These are phyloP conservation scores for Setomelanomma holmii DNA, from an alignment of 2,329 filamentous ascomycete genomes.

Conservation along the genomic window DNA sequence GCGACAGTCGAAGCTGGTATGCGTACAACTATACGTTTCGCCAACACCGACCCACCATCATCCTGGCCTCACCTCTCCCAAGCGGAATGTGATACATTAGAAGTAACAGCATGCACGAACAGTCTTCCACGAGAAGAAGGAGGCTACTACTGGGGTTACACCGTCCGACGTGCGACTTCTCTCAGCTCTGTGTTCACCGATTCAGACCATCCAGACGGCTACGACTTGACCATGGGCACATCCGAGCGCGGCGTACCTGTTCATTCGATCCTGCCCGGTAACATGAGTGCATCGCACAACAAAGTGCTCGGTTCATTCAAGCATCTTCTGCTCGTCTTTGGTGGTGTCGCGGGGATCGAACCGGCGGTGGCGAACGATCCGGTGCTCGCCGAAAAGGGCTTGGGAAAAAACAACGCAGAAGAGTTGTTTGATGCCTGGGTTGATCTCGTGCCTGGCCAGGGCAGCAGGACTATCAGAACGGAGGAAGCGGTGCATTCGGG, in stretches of 20 bases:
- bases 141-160: constrained; percentile 89
- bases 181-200: constrained; percentile 81
- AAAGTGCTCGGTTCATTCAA: constrained; percentile 59
- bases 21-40: constrained; percentile 75
- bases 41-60: constrained; percentile 50
- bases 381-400: constrained; percentile 66
- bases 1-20: constrained; percentile 69
- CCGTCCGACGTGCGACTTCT: constrained; percentile 68
- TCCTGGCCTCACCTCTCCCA: constrained; percentile 38
- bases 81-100: constrained; percentile 32
- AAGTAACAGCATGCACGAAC: constrained; percentile 70
- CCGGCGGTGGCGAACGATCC: constrained; percentile 71
- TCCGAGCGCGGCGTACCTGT: constrained; percentile 73
- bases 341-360: constrained; percentile 81
- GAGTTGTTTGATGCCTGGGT: constrained; percentile 86
- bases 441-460: constrained; percentile 80
- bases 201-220: constrained; percentile 75
- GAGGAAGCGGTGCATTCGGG: constrained; percentile 85
- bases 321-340: constrained; percentile 80
- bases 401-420: constrained; percentile 68
- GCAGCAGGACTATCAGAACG: constrained; percentile 80
- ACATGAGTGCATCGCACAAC: constrained; percentile 17
- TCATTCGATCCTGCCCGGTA: constrained; percentile 40
- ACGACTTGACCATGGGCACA: constrained; percentile 83
- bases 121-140: constrained; percentile 73